Percentiles rank a stretch among this genome's conserved stretches.
phyloP scores from a whole-genome alignment of 2,329 filamentous ascomycete genomes.

The Paecilomyces sp. region DNA sequence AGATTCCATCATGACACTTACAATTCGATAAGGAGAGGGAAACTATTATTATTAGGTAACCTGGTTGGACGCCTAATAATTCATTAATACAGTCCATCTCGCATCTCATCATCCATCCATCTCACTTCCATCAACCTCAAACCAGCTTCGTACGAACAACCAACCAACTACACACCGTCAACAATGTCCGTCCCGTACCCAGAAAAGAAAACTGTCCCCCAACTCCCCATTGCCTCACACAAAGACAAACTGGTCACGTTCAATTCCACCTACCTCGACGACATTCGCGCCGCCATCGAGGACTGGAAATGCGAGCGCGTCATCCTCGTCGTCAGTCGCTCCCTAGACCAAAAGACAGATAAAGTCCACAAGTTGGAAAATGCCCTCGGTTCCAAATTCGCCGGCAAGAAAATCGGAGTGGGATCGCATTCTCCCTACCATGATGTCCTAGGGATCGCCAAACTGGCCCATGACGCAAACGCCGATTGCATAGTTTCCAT shows the following conservation, averaged over 20 bases:
- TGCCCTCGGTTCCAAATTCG: not conserved
- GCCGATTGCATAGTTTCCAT: constrained; percentile 1
- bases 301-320: constrained; percentile 2
- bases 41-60: no score
- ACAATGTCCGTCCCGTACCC: not conserved
- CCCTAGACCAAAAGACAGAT: not conserved
- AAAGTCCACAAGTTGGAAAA: not conserved
- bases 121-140: not conserved
- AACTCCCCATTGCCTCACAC: constrained; percentile 11
- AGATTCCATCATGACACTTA: no score
- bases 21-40: no score
- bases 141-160: not conserved
- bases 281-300: not conserved
- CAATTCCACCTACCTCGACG: constrained; percentile 2
- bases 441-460: constrained; percentile 2
- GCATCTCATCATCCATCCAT: not conserved
- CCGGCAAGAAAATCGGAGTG: constrained; percentile 1
- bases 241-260: constrained; percentile 1
- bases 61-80: not conserved
- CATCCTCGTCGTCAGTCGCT: constrained; percentile 1
- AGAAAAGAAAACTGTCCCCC: not conserved
- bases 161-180: not conserved
- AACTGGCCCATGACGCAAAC: not conserved
- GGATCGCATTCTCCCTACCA: constrained; percentile 2
- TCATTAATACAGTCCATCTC: not conserved